A percentile compares a stretch with the other conserved stretches of the same genome.
Evolutionary conservation across 2,329 filamentous ascomycete species (phyloP).

Genomic region (Claviceps quebecensis): DNA sequence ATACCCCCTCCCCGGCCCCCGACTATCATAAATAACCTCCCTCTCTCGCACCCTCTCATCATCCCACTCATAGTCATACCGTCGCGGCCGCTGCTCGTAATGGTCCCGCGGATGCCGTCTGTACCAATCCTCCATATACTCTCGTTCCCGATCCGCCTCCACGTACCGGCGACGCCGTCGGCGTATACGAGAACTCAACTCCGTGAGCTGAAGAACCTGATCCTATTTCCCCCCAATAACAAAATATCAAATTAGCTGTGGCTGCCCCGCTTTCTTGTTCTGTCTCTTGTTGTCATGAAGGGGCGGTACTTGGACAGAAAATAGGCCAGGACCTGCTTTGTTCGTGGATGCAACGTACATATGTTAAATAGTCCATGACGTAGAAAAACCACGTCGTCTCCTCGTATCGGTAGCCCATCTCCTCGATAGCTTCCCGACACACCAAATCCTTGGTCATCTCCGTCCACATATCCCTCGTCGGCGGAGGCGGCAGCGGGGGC

Average conservation of each 20-base stretch:
- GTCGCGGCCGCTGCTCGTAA: conserved; percentile 12
- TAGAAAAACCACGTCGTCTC: conserved; percentile 86
- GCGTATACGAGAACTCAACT: conserved; percentile 71
- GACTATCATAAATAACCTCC: conserved; percentile 50
- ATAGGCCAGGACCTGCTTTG: not conserved
- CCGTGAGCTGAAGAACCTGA: conserved; percentile 71
- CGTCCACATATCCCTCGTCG: conserved; percentile 69
- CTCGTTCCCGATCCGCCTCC: conserved; percentile 45
- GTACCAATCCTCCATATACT: conserved; percentile 38
- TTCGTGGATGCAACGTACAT: conserved; percentile 45
- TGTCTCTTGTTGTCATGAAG: not conserved
- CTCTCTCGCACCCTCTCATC: conserved; percentile 54
- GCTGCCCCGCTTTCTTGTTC: not conserved
- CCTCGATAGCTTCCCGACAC: conserved; percentile 70
- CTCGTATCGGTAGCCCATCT: conserved; percentile 74
- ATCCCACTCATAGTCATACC: conserved; percentile 27
- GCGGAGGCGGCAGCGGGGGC: conserved; percentile 22
- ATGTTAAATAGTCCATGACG: conserved; percentile 75
- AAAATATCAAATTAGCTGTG: not conserved
- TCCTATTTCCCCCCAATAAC: conserved; percentile 41
- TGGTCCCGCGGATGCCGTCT: conserved; percentile 24
- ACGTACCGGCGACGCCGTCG: conserved; percentile 40
- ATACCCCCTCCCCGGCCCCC: conserved; percentile 15
- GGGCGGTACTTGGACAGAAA: not conserved
- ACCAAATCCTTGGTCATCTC: conserved; percentile 94